Evolutionary conservation across 176 grass and related monocot species (phyloP).

Genomic region (Elaeis guineensis): DNA sequence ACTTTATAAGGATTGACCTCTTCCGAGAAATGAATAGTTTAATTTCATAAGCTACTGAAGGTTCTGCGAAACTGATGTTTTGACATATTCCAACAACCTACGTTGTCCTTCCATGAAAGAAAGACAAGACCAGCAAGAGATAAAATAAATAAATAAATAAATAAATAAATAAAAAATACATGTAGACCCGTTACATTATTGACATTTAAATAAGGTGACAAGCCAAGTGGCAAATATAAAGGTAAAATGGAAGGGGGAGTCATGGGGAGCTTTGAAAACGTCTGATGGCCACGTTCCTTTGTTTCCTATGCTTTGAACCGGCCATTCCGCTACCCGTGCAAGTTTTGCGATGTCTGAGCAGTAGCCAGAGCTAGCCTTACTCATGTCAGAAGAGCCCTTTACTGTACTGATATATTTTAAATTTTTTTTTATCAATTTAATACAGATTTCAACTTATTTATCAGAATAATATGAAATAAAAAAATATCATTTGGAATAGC

Average conservation of each 20-base stretch:
- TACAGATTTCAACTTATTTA: too few relatives aligned
- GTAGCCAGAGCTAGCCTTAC: not conserved
- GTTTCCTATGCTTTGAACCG: not conserved
- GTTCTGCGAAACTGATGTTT: slow-evolving; percentile 5
- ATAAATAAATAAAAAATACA: too few relatives aligned
- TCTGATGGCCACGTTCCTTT: not conserved
- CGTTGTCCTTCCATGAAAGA: not conserved
- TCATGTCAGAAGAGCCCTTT: too few relatives aligned
- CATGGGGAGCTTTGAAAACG: not conserved
- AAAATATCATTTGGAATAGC: too few relatives aligned
- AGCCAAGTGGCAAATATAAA: slow-evolving; percentile 1
- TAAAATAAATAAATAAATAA: not conserved
- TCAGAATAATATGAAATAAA: too few relatives aligned
- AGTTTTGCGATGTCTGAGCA: slow-evolving; percentile 4
- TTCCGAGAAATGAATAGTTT: too few relatives aligned
- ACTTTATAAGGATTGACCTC: too few relatives aligned
- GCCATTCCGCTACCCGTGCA: not conserved
- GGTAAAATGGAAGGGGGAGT: not conserved
- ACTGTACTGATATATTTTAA: too few relatives aligned
- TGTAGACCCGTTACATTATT: not conserved
- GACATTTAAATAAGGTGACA: not conserved
- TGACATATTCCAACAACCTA: not conserved
- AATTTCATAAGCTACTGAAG: not conserved
- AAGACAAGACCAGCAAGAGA: not conserved
- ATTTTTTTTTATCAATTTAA: too few relatives aligned